Evolutionary conservation across 768 basidiomycete species (phyloP).

Genomic region (Sarcodon sp.): DNA sequence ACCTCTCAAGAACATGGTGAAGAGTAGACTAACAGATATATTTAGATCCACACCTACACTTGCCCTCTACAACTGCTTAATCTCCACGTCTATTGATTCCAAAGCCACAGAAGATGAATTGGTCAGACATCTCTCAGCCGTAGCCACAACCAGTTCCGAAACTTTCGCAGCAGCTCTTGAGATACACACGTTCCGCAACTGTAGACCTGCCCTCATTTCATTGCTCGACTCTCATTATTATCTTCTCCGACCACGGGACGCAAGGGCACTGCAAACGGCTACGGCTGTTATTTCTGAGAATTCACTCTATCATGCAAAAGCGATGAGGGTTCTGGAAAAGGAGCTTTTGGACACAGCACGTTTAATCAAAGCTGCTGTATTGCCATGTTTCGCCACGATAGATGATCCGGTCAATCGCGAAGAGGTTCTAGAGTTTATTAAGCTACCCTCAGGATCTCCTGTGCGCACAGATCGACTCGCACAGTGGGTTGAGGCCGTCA

Average conservation of each 20-base stretch:
- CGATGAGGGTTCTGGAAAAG: constrained; percentile 32
- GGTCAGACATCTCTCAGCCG: constrained; percentile 18
- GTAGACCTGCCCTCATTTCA: constrained; percentile 19
- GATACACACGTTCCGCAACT: constrained; percentile 27
- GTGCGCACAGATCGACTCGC: constrained; percentile 35
- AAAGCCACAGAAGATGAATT: constrained; percentile 11
- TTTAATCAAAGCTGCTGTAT: constrained; percentile 29
- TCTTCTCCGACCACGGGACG: constrained; percentile 51
- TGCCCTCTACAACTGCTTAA: constrained; percentile 29
- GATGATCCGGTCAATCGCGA: constrained; percentile 24
- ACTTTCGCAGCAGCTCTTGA: constrained; percentile 42
- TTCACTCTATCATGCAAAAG: constrained; percentile 16
- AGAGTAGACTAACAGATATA: constrained; percentile 26
- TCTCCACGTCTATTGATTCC: constrained; percentile 19
- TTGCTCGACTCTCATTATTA: constrained; percentile 35
- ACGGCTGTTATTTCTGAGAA: constrained; percentile 23
- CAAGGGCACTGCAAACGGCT: constrained; percentile 29
- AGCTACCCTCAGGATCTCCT: constrained; percentile 22
- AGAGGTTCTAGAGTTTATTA: constrained; percentile 33
- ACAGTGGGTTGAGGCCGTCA: constrained; percentile 36
- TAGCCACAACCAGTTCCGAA: constrained; percentile 37
- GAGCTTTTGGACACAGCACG: constrained; percentile 36
- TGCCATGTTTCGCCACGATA: constrained; percentile 32
- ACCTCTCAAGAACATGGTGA: constrained; percentile 30
- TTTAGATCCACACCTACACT: constrained; percentile 40